Evolutionary conservation across 2,329 filamentous ascomycete species (phyloP).

Genomic region (Fusarium tuaranense): DNA sequence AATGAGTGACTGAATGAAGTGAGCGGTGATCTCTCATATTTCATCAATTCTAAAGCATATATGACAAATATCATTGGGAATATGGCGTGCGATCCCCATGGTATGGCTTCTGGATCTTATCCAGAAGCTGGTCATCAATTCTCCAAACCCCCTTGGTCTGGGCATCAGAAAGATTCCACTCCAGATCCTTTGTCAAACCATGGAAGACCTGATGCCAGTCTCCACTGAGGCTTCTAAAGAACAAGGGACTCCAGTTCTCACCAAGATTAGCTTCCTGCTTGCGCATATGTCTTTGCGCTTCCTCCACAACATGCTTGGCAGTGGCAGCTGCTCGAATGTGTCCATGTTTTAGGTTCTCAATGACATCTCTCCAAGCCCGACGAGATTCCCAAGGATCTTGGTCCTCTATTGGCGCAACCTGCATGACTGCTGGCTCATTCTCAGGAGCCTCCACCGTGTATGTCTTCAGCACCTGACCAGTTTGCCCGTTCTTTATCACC

Average conservation of each 20-base stretch:
- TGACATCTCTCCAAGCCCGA: constrained; percentile 83
- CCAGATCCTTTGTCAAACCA: neutral
- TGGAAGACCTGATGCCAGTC: neutral
- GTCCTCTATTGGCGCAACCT: constrained; percentile 60
- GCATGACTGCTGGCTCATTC: neutral
- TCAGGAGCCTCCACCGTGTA: neutral
- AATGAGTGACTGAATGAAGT: neutral
- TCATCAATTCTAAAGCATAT: neutral
- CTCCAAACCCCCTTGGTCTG: neutral
- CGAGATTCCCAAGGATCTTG: constrained; percentile 86
- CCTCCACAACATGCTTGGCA: constrained; percentile 85
- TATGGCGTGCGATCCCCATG: neutral
- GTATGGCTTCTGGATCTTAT: neutral
- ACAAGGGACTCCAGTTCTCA: constrained; percentile 18
- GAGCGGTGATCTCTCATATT: neutral
- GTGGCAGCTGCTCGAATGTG: constrained; percentile 78
- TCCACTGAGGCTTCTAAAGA: constrained; percentile 17
- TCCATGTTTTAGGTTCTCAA: constrained; percentile 74
- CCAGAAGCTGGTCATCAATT: neutral
- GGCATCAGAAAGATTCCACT: neutral
- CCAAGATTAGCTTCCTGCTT: constrained; percentile 69
- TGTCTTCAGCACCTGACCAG: neutral
- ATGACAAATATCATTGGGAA: neutral
- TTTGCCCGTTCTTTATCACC: neutral
- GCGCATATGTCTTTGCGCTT: constrained; percentile 81